phyloP scores from a whole-genome alignment of 371 early-diverging fungal genomes.

The Mucor velutinosus region DNA sequence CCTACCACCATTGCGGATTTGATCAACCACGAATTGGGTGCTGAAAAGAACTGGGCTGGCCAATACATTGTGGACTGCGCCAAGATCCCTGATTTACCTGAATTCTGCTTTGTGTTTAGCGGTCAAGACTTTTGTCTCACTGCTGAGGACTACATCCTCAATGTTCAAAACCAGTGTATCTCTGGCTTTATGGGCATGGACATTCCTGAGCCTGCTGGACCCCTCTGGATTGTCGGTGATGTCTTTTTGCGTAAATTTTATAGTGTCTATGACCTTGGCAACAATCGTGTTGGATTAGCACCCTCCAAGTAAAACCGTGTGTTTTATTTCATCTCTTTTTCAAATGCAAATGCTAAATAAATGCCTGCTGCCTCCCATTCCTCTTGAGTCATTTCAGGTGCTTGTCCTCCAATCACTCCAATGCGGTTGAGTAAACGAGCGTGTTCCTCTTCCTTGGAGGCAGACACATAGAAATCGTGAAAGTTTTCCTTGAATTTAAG shows the following conservation, averaged over 20 bases:
- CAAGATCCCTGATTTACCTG: constrained; percentile 68
- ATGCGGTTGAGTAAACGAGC: constrained; percentile 72
- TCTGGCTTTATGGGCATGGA: constrained; percentile 94
- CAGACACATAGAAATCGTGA: constrained; percentile 78
- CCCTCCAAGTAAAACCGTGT: constrained; percentile 55
- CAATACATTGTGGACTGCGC: constrained; percentile 86
- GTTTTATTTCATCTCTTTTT: constrained; percentile 67
- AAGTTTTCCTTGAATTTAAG: constrained; percentile 73
- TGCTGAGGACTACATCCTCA: constrained; percentile 76
- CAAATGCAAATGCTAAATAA: constrained; percentile 64
- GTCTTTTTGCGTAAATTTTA: constrained; percentile 90
- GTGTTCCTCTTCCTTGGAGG: constrained; percentile 53
- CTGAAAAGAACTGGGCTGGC: constrained; percentile 86
- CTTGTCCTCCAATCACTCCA: constrained; percentile 78
- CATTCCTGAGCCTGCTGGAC: constrained; percentile 70
- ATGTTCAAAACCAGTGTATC: constrained; percentile 82
- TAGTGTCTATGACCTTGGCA: constrained; percentile 85
- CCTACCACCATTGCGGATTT: constrained; percentile 76
- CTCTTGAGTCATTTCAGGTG: constrained; percentile 65
- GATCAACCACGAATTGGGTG: constrained; percentile 87
- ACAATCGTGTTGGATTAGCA: constrained; percentile 81
- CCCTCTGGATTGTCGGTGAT: constrained; percentile 85
- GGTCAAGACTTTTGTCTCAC: constrained; percentile 62
- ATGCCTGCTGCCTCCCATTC: constrained; percentile 94
- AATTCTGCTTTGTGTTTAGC: constrained; percentile 75